A percentile compares a stretch with the other conserved stretches of the same genome.
Evolutionary conservation across 176 grass and related monocot genomes (phyloP).

Genomic region (Rhynchospora pubera): DNA sequence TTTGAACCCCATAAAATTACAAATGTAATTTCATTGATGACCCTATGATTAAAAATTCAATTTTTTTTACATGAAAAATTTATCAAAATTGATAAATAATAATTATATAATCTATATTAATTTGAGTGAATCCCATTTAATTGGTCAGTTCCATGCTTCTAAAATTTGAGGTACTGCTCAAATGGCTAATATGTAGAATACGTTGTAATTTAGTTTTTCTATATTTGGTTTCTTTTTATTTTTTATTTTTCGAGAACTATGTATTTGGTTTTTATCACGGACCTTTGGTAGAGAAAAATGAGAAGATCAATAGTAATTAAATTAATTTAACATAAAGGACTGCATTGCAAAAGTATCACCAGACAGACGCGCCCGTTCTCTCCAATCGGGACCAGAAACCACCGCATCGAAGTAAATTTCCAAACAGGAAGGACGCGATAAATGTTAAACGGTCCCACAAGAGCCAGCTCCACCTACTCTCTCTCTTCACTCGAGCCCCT

Average conservation of each 20-base stretch:
- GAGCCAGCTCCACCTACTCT: background rate
- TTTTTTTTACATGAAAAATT: no score
- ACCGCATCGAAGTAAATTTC: constrained; percentile 9
- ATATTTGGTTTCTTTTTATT: background rate
- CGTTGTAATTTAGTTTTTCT: background rate
- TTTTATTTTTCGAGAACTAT: no score
- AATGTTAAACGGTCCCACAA: background rate
- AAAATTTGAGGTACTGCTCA: background rate
- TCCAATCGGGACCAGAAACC: background rate
- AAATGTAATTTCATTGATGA: no score
- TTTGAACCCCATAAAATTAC: no score
- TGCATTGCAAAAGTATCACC: background rate
- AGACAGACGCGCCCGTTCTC: background rate
- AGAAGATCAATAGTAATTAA: background rate
- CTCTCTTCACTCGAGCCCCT: background rate
- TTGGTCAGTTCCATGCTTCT: no score
- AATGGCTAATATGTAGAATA: background rate
- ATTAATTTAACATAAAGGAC: background rate
- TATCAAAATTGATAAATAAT: no score
- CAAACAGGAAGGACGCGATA: constrained; percentile 10
- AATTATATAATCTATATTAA: no score
- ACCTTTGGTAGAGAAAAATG: background rate
- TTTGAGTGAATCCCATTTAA: no score
- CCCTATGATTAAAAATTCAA: no score
- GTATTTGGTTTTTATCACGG: no score